Evolutionary conservation across 1,284 basidiomycete species (phyloP).

Genomic region (Puccinia novopanici): DNA sequence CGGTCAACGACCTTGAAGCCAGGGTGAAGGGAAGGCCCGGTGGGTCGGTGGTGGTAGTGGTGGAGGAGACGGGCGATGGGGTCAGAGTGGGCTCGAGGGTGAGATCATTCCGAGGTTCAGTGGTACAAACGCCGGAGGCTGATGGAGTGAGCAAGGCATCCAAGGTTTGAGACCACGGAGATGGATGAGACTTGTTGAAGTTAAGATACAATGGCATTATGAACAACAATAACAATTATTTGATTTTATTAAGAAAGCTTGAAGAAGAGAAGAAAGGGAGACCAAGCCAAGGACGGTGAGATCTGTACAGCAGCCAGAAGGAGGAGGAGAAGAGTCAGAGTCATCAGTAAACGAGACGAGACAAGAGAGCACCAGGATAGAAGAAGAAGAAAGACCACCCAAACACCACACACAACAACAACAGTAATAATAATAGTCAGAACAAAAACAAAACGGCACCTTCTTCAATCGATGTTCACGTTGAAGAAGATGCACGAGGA

Average conservation of each 20-base stretch:
- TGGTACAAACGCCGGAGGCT: neutral
- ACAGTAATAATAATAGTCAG: too few relatives aligned
- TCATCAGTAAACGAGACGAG: neutral
- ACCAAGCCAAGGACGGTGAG: neutral
- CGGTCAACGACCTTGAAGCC: neutral
- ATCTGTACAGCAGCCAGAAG: neutral
- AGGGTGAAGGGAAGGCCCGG: neutral
- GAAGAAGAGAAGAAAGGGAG: conserved; percentile 18
- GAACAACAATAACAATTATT: neutral
- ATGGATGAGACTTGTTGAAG: conserved; percentile 25
- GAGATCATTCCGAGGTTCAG: conserved; percentile 6
- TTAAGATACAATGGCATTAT: conserved; percentile 27
- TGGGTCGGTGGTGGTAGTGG: conserved; percentile 20
- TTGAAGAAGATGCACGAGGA: neutral
- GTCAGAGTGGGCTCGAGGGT: conserved; percentile 18
- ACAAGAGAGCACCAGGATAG: neutral
- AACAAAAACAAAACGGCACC: too few relatives aligned
- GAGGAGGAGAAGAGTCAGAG: conserved; percentile 6
- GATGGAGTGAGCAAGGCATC: conserved; percentile 4
- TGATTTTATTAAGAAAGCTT: neutral
- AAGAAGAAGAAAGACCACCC: neutral
- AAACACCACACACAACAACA: neutral
- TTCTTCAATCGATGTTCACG: neutral
- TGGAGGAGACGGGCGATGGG: conserved; percentile 26
- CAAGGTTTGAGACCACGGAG: conserved; percentile 19